Conservation (phyloP, 2,329 filamentous ascomycete genomes). For the Diaporthe australafricana region DNA sequence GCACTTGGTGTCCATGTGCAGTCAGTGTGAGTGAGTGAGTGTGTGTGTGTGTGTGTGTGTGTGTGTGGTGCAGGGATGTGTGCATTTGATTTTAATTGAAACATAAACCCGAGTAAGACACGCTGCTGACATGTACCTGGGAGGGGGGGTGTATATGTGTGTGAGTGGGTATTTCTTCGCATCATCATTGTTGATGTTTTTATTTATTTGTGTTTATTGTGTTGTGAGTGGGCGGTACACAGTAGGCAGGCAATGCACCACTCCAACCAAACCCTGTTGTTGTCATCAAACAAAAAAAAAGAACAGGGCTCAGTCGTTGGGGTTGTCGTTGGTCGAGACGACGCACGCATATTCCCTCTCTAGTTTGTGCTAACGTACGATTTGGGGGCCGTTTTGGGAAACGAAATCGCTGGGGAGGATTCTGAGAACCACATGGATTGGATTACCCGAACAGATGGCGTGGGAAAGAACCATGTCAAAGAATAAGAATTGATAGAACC, state of each 20-base stretch:
- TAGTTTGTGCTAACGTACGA: not conserved
- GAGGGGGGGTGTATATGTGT: not conserved
- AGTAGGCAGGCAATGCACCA: no score
- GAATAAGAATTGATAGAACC: not conserved
- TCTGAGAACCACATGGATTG: not conserved
- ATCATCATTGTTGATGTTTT: no score
- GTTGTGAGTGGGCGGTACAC: no score
- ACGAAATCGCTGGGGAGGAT: not conserved
- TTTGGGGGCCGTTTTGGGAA: constrained; percentile 23
- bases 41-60: not conserved
- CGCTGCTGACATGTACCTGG: not conserved
- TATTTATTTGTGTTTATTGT: not conserved
- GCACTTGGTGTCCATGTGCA: constrained; percentile 6
- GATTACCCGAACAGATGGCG: not conserved
- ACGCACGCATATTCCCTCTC: no score
- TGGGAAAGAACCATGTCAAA: no score
- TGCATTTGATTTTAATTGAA: constrained; percentile 19
- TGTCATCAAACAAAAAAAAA: no score
- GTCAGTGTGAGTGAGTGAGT: not conserved
- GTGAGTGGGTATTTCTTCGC: not conserved
- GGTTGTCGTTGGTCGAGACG: no score
- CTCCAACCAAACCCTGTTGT: no score
- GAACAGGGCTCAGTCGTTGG: no score
- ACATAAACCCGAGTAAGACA: constrained; percentile 23
- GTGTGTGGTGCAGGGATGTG: not conserved